Evolutionary conservation across 805 yeast genomes (phyloP), one percentile per base, ranked within the genome.

Genomic region (Saccharomycopsis guyanensis): DNA sequence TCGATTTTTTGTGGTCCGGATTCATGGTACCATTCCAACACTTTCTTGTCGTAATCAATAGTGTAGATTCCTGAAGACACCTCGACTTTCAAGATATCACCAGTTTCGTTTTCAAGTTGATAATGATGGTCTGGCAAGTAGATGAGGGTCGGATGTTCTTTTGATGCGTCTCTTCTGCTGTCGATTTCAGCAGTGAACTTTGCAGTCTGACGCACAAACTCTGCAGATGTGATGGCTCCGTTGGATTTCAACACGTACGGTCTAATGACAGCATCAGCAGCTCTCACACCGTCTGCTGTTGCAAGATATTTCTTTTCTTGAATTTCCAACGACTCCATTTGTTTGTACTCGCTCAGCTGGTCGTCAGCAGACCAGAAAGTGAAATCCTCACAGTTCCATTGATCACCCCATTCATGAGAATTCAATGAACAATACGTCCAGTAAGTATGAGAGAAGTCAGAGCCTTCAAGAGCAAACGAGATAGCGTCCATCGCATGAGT

Each of bases 321-420:
- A 19, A 16, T 19, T 19, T 16, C 18, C 40, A 37, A 37, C 23
- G 23, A 7, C 15, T n/a, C 40, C 40, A 22, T 19, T 15, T 19
- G 23, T 15, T 37, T 22, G 15, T 18, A 15, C 40, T 18, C 27
- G 23, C 29, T 18, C 47, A 39, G 55, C 53, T 51, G 58, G 47
- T 82, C 87, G 51, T 82, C 88, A 2, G 69, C 63, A 1, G 93
- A 82, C 83, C 82, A 91, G 47, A 91, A 75, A 1, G 96, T 85
- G 60, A 91, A 81, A 62, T 91, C 97, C 59, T 91, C 98, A 54
- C 87, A 80, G 57, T 91, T 91, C 95, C 97, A 91, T 22, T 72
- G 61, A 62, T 91, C 98, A 0, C 98, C 98, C 81, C 85, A 80
- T 58, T 75, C 66, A 63, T 93, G 95, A 29, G 77, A 66, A 59